Evolutionary conservation across 805 yeast genomes (phyloP).

Genomic region (Kazachstania kunashirensis): DNA sequence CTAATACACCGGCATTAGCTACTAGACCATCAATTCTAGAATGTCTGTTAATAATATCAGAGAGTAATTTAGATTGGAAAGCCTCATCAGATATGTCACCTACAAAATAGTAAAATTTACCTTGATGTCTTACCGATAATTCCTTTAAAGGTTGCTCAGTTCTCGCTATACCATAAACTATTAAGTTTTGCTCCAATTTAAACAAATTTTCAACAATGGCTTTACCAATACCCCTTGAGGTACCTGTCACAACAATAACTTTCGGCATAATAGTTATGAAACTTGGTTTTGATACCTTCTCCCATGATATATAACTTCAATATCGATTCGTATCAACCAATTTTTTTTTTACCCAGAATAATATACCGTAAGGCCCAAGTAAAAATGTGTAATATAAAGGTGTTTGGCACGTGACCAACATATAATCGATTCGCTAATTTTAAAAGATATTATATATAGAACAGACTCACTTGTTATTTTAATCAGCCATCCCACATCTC

Average conservation of each 20-base stretch:
- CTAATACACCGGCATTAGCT: conserved; percentile 77
- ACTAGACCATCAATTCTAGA: conserved; percentile 56
- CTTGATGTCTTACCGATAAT: conserved; percentile 38
- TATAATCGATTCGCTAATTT: no score
- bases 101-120: conserved; percentile 40
- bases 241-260: conserved; percentile 49
- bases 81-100: conserved; percentile 51
- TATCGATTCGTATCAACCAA: no score
- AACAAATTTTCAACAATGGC: conserved; percentile 51
- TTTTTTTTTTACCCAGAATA: no score
- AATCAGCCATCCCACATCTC: no score
- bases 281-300: neutral
- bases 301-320: neutral
- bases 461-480: no score
- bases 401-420: no score
- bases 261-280: conserved; percentile 10
- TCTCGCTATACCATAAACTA: conserved; percentile 60
- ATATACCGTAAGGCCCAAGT: no score
- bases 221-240: conserved; percentile 73
- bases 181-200: conserved; percentile 33
- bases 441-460: no score
- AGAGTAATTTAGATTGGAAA: conserved; percentile 30
- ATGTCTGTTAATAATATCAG: conserved; percentile 37
- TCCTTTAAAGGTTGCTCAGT: conserved; percentile 39
- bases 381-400: no score